Evolutionary conservation across 1,139 yeast genomes (phyloP).

Genomic region (Magnusiomyces tetraspermus): DNA sequence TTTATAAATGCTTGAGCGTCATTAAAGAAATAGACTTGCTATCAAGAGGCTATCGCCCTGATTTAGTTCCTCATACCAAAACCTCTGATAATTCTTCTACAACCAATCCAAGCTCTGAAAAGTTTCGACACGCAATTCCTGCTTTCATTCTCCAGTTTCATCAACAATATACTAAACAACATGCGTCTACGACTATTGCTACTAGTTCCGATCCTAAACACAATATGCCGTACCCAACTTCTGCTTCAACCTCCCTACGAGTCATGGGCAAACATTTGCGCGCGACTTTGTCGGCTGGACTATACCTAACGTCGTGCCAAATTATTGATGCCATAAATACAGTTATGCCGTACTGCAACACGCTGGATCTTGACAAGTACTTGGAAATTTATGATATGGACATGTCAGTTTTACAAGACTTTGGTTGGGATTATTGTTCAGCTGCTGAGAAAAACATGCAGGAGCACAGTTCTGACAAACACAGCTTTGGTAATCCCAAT

Average conservation of each 20-base stretch:
- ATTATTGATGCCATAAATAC: constrained; percentile 25
- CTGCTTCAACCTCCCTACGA: neutral
- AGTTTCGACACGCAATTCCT: constrained; percentile 4
- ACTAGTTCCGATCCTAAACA: neutral
- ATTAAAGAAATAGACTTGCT: constrained; percentile 35
- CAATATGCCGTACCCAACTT: neutral
- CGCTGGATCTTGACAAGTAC: constrained; percentile 34
- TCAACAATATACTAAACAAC: constrained; percentile 7
- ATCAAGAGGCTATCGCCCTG: constrained; percentile 29
- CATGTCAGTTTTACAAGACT: constrained; percentile 20
- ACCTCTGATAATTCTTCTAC: neutral
- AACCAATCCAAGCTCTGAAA: neutral
- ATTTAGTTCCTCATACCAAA: constrained; percentile 11
- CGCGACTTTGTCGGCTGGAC: constrained; percentile 26
- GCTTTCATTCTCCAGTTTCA: constrained; percentile 9
- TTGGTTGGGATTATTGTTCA: constrained; percentile 10
- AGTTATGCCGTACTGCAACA: constrained; percentile 26
- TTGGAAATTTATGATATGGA: constrained; percentile 36
- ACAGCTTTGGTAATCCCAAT: neutral
- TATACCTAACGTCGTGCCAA: constrained; percentile 25
- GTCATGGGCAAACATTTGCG: constrained; percentile 26
- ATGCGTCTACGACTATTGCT: too few species aligned
- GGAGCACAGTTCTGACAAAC: neutral
- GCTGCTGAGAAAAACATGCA: neutral
- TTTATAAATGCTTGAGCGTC: constrained; percentile 27